Evolutionary conservation across 75 land plant genomes (phyloP).

Genomic region (Pinus albicaulis): DNA sequence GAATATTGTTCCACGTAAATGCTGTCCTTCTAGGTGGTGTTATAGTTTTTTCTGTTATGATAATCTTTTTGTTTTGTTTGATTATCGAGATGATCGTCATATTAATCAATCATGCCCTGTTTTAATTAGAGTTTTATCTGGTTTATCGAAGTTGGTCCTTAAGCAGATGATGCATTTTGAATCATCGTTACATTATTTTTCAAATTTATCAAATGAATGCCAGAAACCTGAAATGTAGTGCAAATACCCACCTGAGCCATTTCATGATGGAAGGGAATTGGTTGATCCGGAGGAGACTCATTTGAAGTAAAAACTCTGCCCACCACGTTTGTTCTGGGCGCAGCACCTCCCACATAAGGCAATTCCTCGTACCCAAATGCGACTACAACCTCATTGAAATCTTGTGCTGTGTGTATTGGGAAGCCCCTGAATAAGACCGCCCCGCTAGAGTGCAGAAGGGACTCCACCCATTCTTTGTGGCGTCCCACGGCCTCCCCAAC

Average conservation of each 20-base stretch:
- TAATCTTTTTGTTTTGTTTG: too few species aligned
- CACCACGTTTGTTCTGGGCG: conserved; percentile 84
- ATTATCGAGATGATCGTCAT: too few species aligned
- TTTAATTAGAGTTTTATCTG: too few species aligned
- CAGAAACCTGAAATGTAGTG: neutral
- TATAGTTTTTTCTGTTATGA: too few species aligned
- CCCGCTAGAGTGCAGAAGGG: conserved; percentile 49
- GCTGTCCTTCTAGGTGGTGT: too few species aligned
- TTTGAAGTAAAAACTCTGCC: conserved; percentile 95
- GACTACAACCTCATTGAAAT: conserved; percentile 79
- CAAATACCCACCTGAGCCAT: conserved; percentile 81
- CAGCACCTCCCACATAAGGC: conserved; percentile 95
- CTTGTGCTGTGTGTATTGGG: conserved; percentile 43
- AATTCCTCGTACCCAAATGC: conserved; percentile 83
- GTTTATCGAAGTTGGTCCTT: too few species aligned
- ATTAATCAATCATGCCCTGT: too few species aligned
- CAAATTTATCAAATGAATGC: too few species aligned
- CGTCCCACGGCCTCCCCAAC: conserved; percentile 10
- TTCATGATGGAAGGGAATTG: conserved; percentile 87
- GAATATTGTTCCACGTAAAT: too few species aligned
- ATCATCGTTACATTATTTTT: too few species aligned
- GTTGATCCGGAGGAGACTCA: conserved; percentile 94
- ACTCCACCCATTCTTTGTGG: conserved; percentile 44
- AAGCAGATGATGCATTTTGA: too few species aligned
- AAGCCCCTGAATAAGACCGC: conserved; percentile 81